Base-by-base conservation (phyloP, 2,329 filamentous ascomycete species). In the Macrophomina pseudophaseolina region DNA sequence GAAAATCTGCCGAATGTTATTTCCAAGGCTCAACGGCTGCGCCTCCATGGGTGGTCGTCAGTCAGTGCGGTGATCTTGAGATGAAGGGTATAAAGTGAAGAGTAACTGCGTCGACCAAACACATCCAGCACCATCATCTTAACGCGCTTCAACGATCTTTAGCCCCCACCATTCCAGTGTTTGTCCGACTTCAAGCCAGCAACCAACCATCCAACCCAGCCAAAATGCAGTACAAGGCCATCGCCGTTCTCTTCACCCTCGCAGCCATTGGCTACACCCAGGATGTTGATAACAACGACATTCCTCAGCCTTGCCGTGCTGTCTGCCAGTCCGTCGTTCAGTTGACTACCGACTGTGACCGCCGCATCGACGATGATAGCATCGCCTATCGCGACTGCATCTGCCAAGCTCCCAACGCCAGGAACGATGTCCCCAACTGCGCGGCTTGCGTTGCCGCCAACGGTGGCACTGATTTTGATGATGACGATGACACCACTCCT, bases 231-330 rank as follows among this genome's bases (percentile, higher is more conserved):
- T 54, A 46, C 62, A 54, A 53, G 38, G 35, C 23, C 40, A 46
- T 64, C 48, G 28, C 38, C 12, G 11, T 46, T 14, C 62, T 64
- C 62, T 54, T 64, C 49, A 30, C 62, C n/a, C 62, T 64, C 32
- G 48, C 35, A 3, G 23, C 35, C 23, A 8, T 54, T 11, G 62
- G 62, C 49, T 53, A 28, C 28, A 33, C 54, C 62, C 48, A 52
- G 23, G 74, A 76, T 12, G 66, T 77, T 54, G 71, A 72, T 65
- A 69, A 72, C 66, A 67, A 74, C 66, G 73, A 76, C 42, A 71
- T 78, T 18, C 76, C 76, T 4, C 38, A 44, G 18, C 70, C 74
- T 53, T 78, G 75, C 71, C 71, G 67, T 2, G 66, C 67, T n/a
- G 59, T 74, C 16, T 77, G 75, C 68, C 67, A 71, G 7, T 65